Evolutionary conservation across 1,139 yeast species (phyloP).

Genomic region (Kodamaea arcana): DNA sequence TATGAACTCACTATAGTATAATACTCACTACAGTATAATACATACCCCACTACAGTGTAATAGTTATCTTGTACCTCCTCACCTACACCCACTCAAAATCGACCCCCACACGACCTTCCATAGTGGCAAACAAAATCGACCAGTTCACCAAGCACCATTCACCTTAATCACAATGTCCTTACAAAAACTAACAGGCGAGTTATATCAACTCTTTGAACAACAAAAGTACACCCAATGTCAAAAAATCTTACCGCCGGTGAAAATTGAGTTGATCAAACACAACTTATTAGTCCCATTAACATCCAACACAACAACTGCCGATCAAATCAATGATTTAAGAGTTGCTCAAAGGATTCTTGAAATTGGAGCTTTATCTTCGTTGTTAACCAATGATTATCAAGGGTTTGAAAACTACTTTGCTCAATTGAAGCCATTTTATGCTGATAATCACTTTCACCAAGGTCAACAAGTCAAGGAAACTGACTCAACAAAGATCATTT

Average conservation of each 20-base stretch:
- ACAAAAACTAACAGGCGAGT: constrained; percentile 58
- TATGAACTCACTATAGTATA: too few species aligned
- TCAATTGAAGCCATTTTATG: constrained; percentile 76
- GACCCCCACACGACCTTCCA: constrained; percentile 1
- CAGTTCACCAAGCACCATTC: not conserved
- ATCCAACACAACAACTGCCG: constrained; percentile 32
- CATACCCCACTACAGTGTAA: too few species aligned
- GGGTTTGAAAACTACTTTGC: constrained; percentile 69
- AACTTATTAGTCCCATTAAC: constrained; percentile 70
- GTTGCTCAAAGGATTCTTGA: constrained; percentile 82
- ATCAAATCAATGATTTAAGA: constrained; percentile 60
- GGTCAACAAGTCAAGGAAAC: constrained; percentile 49
- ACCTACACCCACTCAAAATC: too few species aligned
- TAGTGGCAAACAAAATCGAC: not conserved
- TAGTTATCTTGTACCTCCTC: too few species aligned
- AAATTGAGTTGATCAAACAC: constrained; percentile 73
- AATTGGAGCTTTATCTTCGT: constrained; percentile 77
- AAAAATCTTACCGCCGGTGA: constrained; percentile 63
- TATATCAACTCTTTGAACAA: constrained; percentile 59
- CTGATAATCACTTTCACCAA: constrained; percentile 42
- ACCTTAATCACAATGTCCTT: constrained; percentile 45
- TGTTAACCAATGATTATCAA: constrained; percentile 58
- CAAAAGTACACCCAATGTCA: constrained; percentile 61
- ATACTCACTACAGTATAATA: too few species aligned
- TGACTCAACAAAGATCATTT: constrained; percentile 66